phyloP scores from a whole-genome alignment of 1,284 basidiomycete genomes.

The Phylloboletellus chloephorus region DNA sequence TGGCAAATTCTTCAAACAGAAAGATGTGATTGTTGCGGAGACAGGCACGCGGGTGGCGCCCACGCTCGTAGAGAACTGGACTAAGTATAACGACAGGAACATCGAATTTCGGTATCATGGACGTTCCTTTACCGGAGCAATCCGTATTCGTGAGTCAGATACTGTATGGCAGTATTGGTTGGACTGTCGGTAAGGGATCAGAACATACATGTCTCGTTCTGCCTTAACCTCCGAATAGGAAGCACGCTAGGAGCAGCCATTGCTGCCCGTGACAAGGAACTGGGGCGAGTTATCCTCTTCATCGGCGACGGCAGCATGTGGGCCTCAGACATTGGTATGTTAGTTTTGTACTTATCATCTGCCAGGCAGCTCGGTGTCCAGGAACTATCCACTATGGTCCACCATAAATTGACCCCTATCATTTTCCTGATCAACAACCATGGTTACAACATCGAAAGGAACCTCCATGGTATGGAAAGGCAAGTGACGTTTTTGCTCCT shows the following conservation, averaged over 20 bases:
- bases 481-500: conserved; percentile 8
- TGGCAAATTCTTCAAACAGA: conserved; percentile 68
- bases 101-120: conserved; percentile 70
- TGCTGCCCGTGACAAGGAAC: conserved; percentile 63
- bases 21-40: conserved; percentile 81
- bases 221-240: conserved; percentile 32
- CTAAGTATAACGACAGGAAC: conserved; percentile 36
- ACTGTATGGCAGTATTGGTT: conserved; percentile 85
- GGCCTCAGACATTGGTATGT: conserved; percentile 22
- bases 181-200: conserved; percentile 61
- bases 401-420: conserved; percentile 63
- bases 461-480: conserved; percentile 61
- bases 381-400: conserved; percentile 77
- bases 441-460: conserved; percentile 86
- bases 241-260: conserved; percentile 70
- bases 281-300: conserved; percentile 76
- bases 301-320: conserved; percentile 79
- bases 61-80: not conserved
- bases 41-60: conserved; percentile 48
- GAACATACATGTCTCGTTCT: conserved; percentile 15
- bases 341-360: not conserved
- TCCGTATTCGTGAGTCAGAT: conserved; percentile 70
- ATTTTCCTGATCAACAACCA: conserved; percentile 87
- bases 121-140: conserved; percentile 68
- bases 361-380: conserved; percentile 67